Percentiles rank a stretch among this genome's conserved stretches.
phyloP scores from a whole-genome alignment of 208 protist species.

The Acanthamoeba lenticulata region DNA sequence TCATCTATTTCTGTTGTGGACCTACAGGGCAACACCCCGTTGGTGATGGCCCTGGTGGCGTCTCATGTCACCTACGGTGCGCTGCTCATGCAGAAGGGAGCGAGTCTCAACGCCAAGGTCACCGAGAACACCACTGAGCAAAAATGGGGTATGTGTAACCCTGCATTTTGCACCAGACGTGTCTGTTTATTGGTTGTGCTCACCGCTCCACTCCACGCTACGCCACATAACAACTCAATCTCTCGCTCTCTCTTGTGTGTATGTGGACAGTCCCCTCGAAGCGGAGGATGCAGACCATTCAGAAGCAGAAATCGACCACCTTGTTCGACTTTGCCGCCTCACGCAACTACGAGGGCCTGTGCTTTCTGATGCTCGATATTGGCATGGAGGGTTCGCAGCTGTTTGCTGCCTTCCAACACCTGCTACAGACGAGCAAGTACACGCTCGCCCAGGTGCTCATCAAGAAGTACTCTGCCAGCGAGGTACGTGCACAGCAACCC shows the following conservation, averaged over 20 bases:
- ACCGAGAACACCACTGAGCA: neutral
- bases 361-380: neutral
- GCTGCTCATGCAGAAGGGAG: conserved; percentile 17
- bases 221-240: too few species aligned
- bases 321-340: neutral
- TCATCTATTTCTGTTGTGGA: neutral
- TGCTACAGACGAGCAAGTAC: neutral
- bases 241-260: too few species aligned
- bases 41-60: neutral
- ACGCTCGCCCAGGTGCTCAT: neutral
- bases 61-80: neutral
- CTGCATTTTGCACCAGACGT: neutral
- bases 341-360: neutral
- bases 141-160: neutral
- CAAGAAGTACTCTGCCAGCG: neutral
- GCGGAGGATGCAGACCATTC: neutral
- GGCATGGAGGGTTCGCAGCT: neutral
- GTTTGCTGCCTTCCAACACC: neutral
- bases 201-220: too few species aligned
- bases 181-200: neutral
- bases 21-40: neutral
- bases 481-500: neutral
- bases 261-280: neutral
- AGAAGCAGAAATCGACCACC: neutral
- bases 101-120: conserved; percentile 5